Base-by-base conservation (phyloP, 352 stramenopile genomes). In the Globisporangium paroecandrum region DNA sequence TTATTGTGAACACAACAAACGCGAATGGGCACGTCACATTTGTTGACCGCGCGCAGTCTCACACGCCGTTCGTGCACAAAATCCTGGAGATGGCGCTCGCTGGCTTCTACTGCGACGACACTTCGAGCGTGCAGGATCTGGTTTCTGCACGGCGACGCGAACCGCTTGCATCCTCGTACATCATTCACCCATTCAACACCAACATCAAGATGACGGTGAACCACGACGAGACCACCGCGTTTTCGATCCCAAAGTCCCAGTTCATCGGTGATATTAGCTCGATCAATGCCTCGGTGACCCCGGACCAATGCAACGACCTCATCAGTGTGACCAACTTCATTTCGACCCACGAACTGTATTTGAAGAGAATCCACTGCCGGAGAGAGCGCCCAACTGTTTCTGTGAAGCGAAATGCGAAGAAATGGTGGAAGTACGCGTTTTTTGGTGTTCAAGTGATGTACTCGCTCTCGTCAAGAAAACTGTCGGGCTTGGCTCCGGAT, bases 341-440 rank as follows among this genome's bases (percentile, higher is more conserved):
- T n/a, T 89, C 83, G 10, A 83, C 78, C 0, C 86, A 95, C 59
- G 87, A 95, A 46, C 77, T 85, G 68, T 94, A 92, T 69, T 75
- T 96, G 29, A 94, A 94, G 68, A 79, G 83, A 4, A 82, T 94
- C 58, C 86, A 94, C 59, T 93, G 83, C 46, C 78, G 85, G 24
- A 79, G 81, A 57, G 83, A 89, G 41, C 77, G 88, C 9, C 86
- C 86, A 20, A 79, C 62, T 13, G 75, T 83, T 36, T 64, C 83
- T 13, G 68, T 92, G 27, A 75, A 71, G 15, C 74, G 73, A 2
- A 78, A 93, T 43, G 70, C 80, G 3, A 80, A 66, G 32, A 60
- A 72, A 57, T 96, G 88, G 88, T 96, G 88, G 88, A 70, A 87
- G 62, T 94, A 96, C 38, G 88, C 86, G 1, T 65, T 94, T 12